Evolutionary conservation across 2,329 filamentous ascomycete genomes (phyloP), one percentile per base, ranked within the genome.

Genomic region (Scedosporium dehoogii): DNA sequence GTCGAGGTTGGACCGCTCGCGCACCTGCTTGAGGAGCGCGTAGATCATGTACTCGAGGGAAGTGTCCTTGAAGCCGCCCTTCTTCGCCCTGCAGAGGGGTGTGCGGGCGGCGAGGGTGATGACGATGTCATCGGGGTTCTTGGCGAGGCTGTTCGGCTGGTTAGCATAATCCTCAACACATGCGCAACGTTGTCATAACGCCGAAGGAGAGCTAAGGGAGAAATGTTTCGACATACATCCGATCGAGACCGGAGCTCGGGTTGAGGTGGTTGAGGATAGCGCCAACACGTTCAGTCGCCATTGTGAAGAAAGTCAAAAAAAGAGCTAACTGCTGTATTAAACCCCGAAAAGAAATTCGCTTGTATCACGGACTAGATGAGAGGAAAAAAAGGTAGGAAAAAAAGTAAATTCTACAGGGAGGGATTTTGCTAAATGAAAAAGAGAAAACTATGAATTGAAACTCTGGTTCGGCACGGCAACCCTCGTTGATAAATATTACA

Each of bases 41-140:
- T 92, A 91, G 65, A 96, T 74, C 63, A 99, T 81, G 75, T 88
- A 93, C 75, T 99, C 94, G 66, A 97, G 85, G 48, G 83, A 84
- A 5, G 92, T 96, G 74, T 99, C 93, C 81, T 97, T 97, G 81
- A 99, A 89, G 51, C 92, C 91, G 67, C 94, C 93, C 82, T 96
- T 97, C 74, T 82, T 83, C 60, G 85, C 92, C 79, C 97, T 97
- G 72, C 88, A 83, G 65, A 99, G 83, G 0, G 94, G 92, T 29
- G 93, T 97, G 63, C 94, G 90, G 70, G 92, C 81, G 29, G 93
- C 93, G 63, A 96, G 85, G 6, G 94, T 99, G 72, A 97, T 96
- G 73, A 99, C 94, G 62, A 99, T 83, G 79, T 99, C 94, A 74
- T 97, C 93, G 68, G 92, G 85, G 75, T 96, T 96, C 81, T 97